Percentiles rank a stretch among this genome's conserved stretches.
Conservation (phyloP, 225 moss, liverwort and hornwort species). For the Marchantia polymorpha region DNA sequence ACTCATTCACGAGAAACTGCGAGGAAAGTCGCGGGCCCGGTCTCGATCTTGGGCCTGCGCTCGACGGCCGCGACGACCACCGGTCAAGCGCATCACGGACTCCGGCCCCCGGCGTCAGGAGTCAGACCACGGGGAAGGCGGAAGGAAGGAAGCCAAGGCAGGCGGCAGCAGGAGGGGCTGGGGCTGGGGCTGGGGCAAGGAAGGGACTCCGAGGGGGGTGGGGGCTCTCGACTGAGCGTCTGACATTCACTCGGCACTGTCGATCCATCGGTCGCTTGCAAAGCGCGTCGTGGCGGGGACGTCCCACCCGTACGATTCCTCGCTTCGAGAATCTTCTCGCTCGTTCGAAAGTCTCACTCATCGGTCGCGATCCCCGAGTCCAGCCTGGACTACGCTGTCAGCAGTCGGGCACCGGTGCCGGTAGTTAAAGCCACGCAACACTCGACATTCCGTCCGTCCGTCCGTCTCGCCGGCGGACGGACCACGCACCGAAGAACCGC, state of each 20-base stretch:
- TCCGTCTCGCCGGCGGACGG: neutral
- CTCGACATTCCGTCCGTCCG: neutral
- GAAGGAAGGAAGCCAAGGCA: too few relatives aligned
- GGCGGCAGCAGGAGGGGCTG: too few relatives aligned
- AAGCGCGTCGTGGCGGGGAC: neutral
- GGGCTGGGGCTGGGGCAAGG: too few relatives aligned
- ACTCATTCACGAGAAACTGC: neutral
- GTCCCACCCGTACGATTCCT: neutral
- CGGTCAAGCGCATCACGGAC: neutral
- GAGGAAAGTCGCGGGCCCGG: neutral
- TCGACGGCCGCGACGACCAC: neutral
- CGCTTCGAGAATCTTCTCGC: neutral
- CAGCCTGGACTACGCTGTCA: neutral
- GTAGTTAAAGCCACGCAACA: constrained; percentile 1
- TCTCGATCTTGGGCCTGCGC: neutral
- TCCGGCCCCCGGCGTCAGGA: neutral
- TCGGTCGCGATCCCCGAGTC: neutral
- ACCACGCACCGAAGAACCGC: neutral
- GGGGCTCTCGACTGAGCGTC: too few relatives aligned
- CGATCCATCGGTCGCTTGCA: neutral
- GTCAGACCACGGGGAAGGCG: neutral
- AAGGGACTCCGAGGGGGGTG: too few relatives aligned
- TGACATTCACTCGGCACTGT: neutral
- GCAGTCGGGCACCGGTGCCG: neutral
- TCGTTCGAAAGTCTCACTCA: neutral